Evolutionary conservation across 2,329 filamentous ascomycete species (phyloP), one percentile per base, ranked within the genome.

Genomic region (Xylariaceae sp.): DNA sequence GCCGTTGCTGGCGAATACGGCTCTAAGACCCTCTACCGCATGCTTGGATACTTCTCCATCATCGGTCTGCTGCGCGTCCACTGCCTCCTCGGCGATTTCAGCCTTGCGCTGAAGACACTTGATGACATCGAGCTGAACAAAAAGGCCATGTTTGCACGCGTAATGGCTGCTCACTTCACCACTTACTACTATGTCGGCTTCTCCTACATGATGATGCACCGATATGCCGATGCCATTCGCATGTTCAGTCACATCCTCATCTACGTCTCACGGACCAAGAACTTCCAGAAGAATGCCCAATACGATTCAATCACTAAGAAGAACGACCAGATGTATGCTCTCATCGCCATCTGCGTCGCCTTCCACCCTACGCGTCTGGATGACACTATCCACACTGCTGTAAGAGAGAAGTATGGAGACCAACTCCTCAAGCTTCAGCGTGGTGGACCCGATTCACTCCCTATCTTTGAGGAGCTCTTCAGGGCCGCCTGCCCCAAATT

Each of bases 121-220:
- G 93, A 98, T 68, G 92, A 97, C 68, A 97, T 98, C 65, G 93
- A 98, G 80, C 84, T 98, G 63, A 98, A 97, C 80, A 98, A 98
- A 80, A 97, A 97, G 79, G 91, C 93, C 70, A 97, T 97, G 88
- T 98, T 98, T 68, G 92, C 93, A 53, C 88, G 93, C 57, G 93
- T 98, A 68, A 97, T 98, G 93, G 92, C 93, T 44, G 93, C 93
- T 47, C 93, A 98, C 77, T 97, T 97, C 76, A 96, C 92, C 58
- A 98, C 93, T 56, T 98, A 97, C 82, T 98, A 98, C 83, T 97
- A 97, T 69, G 92, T 98, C 53, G 93, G 93, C 59, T 98, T 98
- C 83, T 95, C 89, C 59, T 98, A 98, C 85, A 97, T 98, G 92
- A 98, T 98, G 93, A 95, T 97, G 88, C 90, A 93, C 75, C 88